These are phyloP conservation scores for Ceratobasidium sp. DNA, from an alignment of 1,284 basidiomycete species.

Conservation along the genomic window DNA sequence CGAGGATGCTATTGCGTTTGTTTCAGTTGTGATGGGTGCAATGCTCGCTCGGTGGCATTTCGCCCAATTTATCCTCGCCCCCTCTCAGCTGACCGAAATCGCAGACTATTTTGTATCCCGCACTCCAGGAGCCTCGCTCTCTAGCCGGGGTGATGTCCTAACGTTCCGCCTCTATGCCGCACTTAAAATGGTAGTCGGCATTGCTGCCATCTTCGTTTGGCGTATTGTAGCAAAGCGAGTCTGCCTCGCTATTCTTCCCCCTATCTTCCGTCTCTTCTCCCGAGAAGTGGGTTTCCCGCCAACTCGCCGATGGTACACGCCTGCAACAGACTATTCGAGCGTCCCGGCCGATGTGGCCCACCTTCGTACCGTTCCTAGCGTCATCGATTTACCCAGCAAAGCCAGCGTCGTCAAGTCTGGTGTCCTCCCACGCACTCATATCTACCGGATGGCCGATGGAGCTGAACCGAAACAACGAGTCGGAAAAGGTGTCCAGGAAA, in stretches of 20 bases:
- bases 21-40: constrained; percentile 86
- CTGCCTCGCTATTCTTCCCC: constrained; percentile 80
- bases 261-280: constrained; percentile 80
- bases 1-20: constrained; percentile 95
- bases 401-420: constrained; percentile 41
- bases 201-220: constrained; percentile 77
- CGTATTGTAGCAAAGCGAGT: constrained; percentile 84
- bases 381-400: constrained; percentile 77
- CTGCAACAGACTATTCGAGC: constrained; percentile 85
- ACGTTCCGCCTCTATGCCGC: constrained; percentile 56
- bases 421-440: constrained; percentile 44
- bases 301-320: constrained; percentile 84
- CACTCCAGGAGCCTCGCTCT: constrained; percentile 23
- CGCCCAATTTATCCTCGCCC: constrained; percentile 43
- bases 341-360: constrained; percentile 69
- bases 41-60: constrained; percentile 75
- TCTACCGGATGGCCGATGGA: constrained; percentile 40
- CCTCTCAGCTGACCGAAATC: constrained; percentile 11
- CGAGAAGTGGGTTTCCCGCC: constrained; percentile 68
- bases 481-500: constrained; percentile 32
- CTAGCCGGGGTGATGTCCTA: background rate
- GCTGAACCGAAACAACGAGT: constrained; percentile 28
- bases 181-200: constrained; percentile 73
- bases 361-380: constrained; percentile 82
- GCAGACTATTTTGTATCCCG: constrained; percentile 34